Conservation (phyloP, 73 alveolate species). For the Uronychia setigera region DNA sequence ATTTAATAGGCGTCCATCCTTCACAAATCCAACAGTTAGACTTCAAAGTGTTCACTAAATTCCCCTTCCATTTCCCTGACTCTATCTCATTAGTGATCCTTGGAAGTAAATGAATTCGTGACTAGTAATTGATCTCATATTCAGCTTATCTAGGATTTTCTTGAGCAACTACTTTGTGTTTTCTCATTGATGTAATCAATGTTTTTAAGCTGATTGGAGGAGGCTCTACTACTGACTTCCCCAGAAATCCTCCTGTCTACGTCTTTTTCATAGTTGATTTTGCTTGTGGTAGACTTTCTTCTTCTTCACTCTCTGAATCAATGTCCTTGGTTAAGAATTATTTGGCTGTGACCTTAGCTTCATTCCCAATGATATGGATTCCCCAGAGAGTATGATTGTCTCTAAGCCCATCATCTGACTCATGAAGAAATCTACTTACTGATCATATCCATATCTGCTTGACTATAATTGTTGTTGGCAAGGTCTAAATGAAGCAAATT, state of each 20-base stretch:
- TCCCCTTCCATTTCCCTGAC: conserved; percentile 1
- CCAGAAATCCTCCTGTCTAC: no score
- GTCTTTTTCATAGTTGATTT: no score
- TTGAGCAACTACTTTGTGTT: not conserved
- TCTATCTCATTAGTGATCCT: not conserved
- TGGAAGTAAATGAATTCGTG: not conserved
- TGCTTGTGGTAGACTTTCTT: no score
- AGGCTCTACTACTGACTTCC: no score
- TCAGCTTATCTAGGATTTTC: not conserved
- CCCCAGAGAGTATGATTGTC: conserved; percentile 53
- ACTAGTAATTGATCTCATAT: not conserved
- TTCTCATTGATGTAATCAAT: not conserved
- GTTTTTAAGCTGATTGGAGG: not conserved
- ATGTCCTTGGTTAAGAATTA: not conserved
- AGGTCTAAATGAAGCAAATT: conserved; percentile 51
- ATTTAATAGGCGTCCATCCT: conserved; percentile 34
- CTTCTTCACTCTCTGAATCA: conserved; percentile 13
- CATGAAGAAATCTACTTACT: conserved; percentile 14
- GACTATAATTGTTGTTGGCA: conserved; percentile 35
- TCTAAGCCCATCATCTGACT: conserved; percentile 26
- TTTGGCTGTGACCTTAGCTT: conserved; percentile 1
- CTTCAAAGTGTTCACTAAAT: not conserved
- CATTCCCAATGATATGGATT: conserved; percentile 28
- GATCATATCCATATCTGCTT: conserved; percentile 36
- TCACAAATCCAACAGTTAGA: conserved; percentile 58